phyloP scores from a whole-genome alignment of 1,284 basidiomycete species.

The Malassezia sympodialis region DNA sequence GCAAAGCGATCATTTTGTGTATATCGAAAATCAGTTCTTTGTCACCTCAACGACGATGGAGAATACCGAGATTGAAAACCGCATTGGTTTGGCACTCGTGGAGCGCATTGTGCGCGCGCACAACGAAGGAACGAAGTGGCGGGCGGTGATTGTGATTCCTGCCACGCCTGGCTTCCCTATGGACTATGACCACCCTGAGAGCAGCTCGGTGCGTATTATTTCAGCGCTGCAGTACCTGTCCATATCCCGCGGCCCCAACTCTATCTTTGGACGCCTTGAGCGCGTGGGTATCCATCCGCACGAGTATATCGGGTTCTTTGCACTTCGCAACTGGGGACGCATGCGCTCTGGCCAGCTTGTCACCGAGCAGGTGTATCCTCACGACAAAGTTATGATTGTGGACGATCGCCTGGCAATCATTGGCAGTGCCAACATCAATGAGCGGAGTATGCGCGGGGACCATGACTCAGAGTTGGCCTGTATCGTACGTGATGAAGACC shows the following conservation, averaged over 20 bases:
- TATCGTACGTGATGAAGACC: constrained; percentile 87
- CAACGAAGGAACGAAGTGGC: constrained; percentile 70
- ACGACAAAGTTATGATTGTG: constrained; percentile 66
- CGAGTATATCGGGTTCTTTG: constrained; percentile 85
- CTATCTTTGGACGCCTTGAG: constrained; percentile 76
- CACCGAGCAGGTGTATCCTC: constrained; percentile 62
- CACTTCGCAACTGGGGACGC: constrained; percentile 85
- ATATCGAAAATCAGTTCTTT: constrained; percentile 91
- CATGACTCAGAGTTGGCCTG: constrained; percentile 90
- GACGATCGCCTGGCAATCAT: constrained; percentile 95
- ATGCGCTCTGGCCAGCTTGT: constrained; percentile 72
- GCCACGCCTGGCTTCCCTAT: constrained; percentile 87
- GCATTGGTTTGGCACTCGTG: constrained; percentile 87
- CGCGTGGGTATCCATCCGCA: constrained; percentile 77
- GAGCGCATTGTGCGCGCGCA: constrained; percentile 83
- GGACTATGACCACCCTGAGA: constrained; percentile 83
- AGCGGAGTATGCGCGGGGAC: constrained; percentile 87
- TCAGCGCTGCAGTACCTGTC: constrained; percentile 60
- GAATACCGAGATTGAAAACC: constrained; percentile 79
- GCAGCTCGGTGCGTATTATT: constrained; percentile 62
- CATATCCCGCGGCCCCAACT: constrained; percentile 77
- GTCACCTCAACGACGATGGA: constrained; percentile 85
- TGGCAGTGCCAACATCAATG: constrained; percentile 98
- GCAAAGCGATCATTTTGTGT: constrained; percentile 65
- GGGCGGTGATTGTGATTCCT: constrained; percentile 85